These are phyloP conservation scores for Podaxis rugospora DNA, from an alignment of 768 basidiomycete genomes.

Conservation along the genomic window DNA sequence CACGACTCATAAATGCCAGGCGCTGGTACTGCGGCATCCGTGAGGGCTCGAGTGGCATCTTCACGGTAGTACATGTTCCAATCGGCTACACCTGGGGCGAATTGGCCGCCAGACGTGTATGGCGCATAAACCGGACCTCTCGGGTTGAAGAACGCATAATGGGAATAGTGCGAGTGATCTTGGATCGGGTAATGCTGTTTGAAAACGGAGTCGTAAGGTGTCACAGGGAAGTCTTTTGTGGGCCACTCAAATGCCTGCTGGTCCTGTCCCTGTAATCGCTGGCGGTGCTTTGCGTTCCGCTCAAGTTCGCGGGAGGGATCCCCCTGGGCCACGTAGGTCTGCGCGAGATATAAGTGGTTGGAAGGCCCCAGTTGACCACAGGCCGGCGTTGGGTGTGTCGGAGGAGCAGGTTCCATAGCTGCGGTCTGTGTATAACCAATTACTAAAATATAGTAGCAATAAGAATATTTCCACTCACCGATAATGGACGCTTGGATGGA, in stretches of 20 bases:
- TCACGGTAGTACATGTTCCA: slow-evolving; percentile 2
- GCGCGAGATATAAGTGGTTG: background rate
- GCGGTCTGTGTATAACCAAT: background rate
- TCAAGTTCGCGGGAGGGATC: background rate
- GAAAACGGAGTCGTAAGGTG: background rate
- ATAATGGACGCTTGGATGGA: background rate
- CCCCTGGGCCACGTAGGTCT: background rate
- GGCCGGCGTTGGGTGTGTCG: background rate
- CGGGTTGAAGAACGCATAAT: background rate
- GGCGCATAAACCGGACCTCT: background rate
- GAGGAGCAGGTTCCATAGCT: background rate
- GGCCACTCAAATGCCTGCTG: slow-evolving; percentile 1
- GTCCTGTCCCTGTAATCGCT: background rate
- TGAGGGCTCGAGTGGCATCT: background rate
- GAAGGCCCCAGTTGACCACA: background rate
- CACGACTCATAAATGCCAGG: slow-evolving; percentile 1
- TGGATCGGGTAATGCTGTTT: background rate
- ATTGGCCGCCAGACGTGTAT: background rate
- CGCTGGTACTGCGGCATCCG: background rate
- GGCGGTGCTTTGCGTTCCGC: background rate
- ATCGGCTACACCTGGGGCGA: background rate
- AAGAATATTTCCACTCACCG: background rate
- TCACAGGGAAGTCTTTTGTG: background rate
- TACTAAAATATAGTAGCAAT: background rate
- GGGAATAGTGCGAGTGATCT: background rate